Base-by-base conservation (phyloP, 2,329 filamentous ascomycete genomes). In the Microsporum audouinii region DNA sequence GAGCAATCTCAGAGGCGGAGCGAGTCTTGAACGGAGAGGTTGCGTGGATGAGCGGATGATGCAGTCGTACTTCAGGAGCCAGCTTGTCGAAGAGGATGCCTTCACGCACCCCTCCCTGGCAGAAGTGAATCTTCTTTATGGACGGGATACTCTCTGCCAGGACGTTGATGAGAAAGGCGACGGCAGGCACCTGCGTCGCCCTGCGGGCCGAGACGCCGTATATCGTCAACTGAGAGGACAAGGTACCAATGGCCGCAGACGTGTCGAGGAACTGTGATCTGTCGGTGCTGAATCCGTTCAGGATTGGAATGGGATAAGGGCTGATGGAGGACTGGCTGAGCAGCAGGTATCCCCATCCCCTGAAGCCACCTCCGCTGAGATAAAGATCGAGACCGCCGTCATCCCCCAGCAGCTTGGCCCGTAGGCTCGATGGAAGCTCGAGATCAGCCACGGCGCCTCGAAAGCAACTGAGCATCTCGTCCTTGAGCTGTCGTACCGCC, bases 321-420 rank as follows among this genome's bases (percentile, higher is more conserved):
- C 81, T 78, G 49, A 89, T 82, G 4, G 78, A 74, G 68, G 92
- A 88, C 66, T 83, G 82, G 70, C 88, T 85, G 87, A 95, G 91
- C 59, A 96, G 79, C 69, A 95, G 85, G 72, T 89, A 95, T 5
- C 91, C 91, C 79, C 95, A 96, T 14, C 91, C 91, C 39, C 91
- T 80, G 70, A 96, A 95, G 0, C 91, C 91, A 29, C 91, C 91
- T 49, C 91, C 91, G 64, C 88, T 95, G 61, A 96, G 84, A 71
- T 91, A 96, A 6, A 96, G 78, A 38, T 87, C 84, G 61, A 91
- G 78, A 3, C 81, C 81, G 1, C 77, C 77, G 1, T 77, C 67
- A 5, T 72, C 67, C 33, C 75, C 71, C 12, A 78, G 14, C n/a
- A 43, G 76, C 23, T 73, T 67, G 10, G 78, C 70, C 0, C 78